phyloP scores from a whole-genome alignment of 768 basidiomycete genomes.

The Phaeotremella fagi region DNA sequence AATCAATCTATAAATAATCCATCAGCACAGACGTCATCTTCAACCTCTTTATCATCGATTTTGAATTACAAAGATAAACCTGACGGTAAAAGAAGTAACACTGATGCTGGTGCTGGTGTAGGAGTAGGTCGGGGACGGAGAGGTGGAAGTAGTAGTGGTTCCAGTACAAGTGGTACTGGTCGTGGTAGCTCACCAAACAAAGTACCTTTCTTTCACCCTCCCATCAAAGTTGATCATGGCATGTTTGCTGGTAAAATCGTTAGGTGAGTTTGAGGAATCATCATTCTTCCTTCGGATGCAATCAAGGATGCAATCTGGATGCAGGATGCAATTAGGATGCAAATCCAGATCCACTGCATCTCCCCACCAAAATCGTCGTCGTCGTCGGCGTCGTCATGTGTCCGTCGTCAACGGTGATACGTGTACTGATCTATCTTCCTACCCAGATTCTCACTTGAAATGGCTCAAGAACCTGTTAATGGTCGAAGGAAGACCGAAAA shows the following conservation, averaged over 20 bases:
- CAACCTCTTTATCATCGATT: neutral
- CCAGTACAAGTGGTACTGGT: neutral
- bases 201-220: neutral
- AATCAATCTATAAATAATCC: too few relatives aligned
- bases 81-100: too few relatives aligned
- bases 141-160: neutral
- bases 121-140: neutral
- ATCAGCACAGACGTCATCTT: too few relatives aligned
- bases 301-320: too few relatives aligned
- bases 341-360: too few relatives aligned
- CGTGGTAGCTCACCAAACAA: too few relatives aligned
- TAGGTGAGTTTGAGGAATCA: conserved; percentile 12
- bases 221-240: conserved; percentile 5
- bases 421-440: neutral
- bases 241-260: conserved; percentile 20
- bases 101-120: neutral
- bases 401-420: too few relatives aligned
- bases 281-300: too few relatives aligned
- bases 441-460: conserved; percentile 20
- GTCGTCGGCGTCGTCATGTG: too few relatives aligned
- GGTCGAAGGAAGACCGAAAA: conserved; percentile 40
- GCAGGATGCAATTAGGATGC: too few relatives aligned
- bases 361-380: too few relatives aligned
- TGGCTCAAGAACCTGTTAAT: conserved; percentile 36
- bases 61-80: neutral